Evolutionary conservation across 257 asterid genomes (phyloP).

Genomic region (Coffea canephora): DNA sequence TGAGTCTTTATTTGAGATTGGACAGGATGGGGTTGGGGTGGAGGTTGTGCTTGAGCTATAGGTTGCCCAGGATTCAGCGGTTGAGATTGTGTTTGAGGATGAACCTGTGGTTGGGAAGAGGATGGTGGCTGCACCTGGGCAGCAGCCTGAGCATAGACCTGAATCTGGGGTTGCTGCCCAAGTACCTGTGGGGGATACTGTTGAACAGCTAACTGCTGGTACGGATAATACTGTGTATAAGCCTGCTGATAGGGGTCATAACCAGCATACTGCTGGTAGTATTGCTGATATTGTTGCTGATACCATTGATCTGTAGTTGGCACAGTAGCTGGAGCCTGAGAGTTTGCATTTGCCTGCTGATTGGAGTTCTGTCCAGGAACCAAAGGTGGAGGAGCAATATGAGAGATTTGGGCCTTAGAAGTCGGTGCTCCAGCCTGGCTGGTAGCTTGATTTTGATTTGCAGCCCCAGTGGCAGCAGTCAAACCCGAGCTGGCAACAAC

Average conservation of each 20-base stretch:
- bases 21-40: constrained; percentile 35
- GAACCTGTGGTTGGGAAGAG: constrained; percentile 32
- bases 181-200: constrained; percentile 48
- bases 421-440: constrained; percentile 45
- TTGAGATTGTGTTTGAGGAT: constrained; percentile 35
- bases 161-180: constrained; percentile 54
- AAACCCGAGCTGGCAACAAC: constrained; percentile 43
- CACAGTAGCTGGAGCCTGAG: constrained; percentile 48
- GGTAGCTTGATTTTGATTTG: constrained; percentile 38
- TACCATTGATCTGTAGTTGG: constrained; percentile 76
- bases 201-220: constrained; percentile 56
- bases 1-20: constrained; percentile 36
- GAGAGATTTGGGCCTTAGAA: constrained; percentile 55
- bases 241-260: constrained; percentile 70
- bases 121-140: constrained; percentile 35
- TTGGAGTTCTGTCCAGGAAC: constrained; percentile 54
- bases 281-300: constrained; percentile 86
- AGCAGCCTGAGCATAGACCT: constrained; percentile 36
- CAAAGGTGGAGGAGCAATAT: constrained; percentile 38
- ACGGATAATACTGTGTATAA: constrained; percentile 58
- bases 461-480: constrained; percentile 32
- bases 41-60: constrained; percentile 35
- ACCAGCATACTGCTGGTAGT: constrained; percentile 79
- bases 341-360: constrained; percentile 38
- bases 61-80: constrained; percentile 26